phyloP scores from a whole-genome alignment of 345 rosid species.

The Citrus unshiu region DNA sequence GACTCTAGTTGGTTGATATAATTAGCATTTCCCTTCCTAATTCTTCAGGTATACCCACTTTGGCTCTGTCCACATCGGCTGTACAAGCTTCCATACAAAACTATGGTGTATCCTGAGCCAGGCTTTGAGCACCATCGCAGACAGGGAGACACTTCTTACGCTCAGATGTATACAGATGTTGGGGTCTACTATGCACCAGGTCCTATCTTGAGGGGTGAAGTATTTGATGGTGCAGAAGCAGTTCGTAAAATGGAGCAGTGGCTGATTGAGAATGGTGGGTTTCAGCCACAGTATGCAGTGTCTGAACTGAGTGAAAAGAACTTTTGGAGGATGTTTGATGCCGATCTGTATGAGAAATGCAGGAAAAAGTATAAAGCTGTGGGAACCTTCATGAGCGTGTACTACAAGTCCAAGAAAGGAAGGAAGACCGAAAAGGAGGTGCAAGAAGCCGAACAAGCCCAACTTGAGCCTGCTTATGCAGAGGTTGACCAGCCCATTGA shows the following conservation, averaged over 20 bases:
- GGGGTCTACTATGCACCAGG: conserved; percentile 98
- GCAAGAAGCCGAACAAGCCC: conserved; percentile 87
- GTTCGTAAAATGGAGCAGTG: conserved; percentile 87
- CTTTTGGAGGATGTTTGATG: conserved; percentile 99
- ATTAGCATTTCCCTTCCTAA: not conserved
- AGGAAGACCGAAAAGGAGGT: conserved; percentile 99
- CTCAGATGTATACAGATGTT: conserved; percentile 96
- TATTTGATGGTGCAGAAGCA: conserved; percentile 78
- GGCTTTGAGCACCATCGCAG: conserved; percentile 84
- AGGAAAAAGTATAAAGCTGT: conserved; percentile 87
- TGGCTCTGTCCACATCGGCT: conserved; percentile 97
- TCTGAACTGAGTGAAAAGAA: conserved; percentile 85
- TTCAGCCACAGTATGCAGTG: conserved; percentile 95
- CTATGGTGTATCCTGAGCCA: conserved; percentile 91
- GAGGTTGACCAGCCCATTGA: conserved; percentile 36
- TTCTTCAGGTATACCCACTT: conserved; percentile 73
- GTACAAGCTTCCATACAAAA: conserved; percentile 80
- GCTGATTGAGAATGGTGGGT: conserved; percentile 92
- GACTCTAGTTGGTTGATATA: not conserved
- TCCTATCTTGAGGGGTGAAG: conserved; percentile 88
- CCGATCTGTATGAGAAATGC: conserved; percentile 71
- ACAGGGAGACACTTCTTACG: conserved; percentile 87
- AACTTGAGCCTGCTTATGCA: conserved; percentile 62
- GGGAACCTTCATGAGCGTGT: conserved; percentile 97
- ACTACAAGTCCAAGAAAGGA: conserved; percentile 97